These are phyloP conservation scores for Solanum hybrid DNA, from an alignment of 305 asterid genomes.

Conservation along the genomic window DNA sequence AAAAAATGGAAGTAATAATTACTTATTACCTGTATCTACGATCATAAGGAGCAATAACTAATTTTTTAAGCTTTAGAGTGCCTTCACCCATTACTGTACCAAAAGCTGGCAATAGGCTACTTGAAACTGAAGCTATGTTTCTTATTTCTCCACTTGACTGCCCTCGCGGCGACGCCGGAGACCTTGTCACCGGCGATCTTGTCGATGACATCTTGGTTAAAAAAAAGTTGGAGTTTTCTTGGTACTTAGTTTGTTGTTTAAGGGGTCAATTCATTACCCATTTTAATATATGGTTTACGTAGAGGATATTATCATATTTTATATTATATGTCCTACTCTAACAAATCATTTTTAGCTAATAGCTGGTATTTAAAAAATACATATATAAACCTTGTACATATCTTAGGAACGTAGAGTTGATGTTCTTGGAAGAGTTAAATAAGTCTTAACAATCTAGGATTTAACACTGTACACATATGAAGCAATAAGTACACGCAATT, in stretches of 20 bases:
- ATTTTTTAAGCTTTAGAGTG: conserved; percentile 26
- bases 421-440: not conserved
- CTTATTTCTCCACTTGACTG: conserved; percentile 38
- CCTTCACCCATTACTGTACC: conserved; percentile 72
- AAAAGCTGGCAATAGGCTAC: conserved; percentile 85
- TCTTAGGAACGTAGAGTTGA: not conserved
- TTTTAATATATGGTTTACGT: not conserved
- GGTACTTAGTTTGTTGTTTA: not conserved
- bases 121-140: conserved; percentile 71
- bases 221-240: not conserved
- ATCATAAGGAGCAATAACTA: conserved; percentile 65
- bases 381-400: not conserved
- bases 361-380: not conserved
- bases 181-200: conserved; percentile 28
- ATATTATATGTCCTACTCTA: not conserved
- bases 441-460: not conserved
- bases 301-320: not conserved
- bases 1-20: not conserved
- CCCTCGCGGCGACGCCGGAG: conserved; percentile 29
- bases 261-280: not conserved
- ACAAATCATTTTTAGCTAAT: not conserved
- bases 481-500: not conserved
- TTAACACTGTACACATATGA: not conserved
- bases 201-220: conserved; percentile 8
- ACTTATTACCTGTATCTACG: conserved; percentile 56